These are phyloP conservation scores for Cryptococcus amylolentus DNA, from an alignment of 1,284 basidiomycete genomes.

Conservation along the genomic window DNA sequence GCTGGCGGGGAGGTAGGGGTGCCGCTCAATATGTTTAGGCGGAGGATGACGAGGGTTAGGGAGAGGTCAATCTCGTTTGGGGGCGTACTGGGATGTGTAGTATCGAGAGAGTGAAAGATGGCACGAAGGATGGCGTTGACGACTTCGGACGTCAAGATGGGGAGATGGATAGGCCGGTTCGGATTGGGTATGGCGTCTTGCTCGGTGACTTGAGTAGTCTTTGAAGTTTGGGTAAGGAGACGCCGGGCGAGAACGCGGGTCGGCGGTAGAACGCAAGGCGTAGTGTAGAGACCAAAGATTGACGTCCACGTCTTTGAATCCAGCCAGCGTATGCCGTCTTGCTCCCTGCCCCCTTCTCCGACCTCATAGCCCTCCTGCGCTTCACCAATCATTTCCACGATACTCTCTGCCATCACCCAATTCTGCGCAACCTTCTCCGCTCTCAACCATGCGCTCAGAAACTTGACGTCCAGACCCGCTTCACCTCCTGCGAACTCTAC, in stretches of 20 bases:
- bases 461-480: conserved; percentile 2
- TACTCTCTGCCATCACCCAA: conserved; percentile 2
- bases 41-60: conserved; percentile 1
- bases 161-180: not conserved
- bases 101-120: conserved; percentile 1
- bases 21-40: not conserved
- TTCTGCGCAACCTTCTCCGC: conserved; percentile 20
- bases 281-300: conserved; percentile 7
- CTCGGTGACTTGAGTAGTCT: not conserved
- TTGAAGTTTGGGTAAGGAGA: conserved; percentile 5
- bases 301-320: conserved; percentile 3
- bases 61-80: conserved; percentile 3
- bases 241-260: conserved; percentile 1
- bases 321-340: not conserved
- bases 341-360: not conserved
- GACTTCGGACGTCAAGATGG: not conserved
- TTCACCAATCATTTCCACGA: conserved; percentile 16
- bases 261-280: conserved; percentile 1
- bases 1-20: not conserved
- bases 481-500: conserved; percentile 9
- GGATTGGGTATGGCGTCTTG: not conserved
- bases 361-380: not conserved
- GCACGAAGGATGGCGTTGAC: conserved; percentile 9
- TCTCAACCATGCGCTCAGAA: conserved; percentile 27
- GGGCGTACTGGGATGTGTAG: not conserved